phyloP scores from a whole-genome alignment of 768 basidiomycete species.

The Russula olivacea region DNA sequence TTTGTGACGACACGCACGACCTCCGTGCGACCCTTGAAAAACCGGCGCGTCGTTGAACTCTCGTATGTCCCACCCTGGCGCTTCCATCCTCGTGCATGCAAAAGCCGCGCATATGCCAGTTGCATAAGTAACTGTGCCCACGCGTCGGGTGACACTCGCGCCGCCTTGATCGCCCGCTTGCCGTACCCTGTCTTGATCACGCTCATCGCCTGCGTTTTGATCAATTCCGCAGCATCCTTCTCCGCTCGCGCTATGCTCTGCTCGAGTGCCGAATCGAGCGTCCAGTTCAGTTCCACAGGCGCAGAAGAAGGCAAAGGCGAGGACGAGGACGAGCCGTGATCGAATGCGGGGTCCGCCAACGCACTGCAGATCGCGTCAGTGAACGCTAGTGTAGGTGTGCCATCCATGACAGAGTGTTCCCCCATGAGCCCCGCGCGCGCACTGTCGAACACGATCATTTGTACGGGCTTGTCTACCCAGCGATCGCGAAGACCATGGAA shows the following conservation, averaged over 20 bases:
- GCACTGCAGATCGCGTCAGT: conserved; percentile 63
- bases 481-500: conserved; percentile 57
- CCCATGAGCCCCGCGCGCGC: conserved; percentile 82
- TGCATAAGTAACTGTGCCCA: conserved; percentile 94
- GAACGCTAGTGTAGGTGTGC: conserved; percentile 71
- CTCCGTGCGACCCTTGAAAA: conserved; percentile 87
- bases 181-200: conserved; percentile 72
- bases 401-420: conserved; percentile 90
- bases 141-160: conserved; percentile 87
- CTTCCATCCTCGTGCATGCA: conserved; percentile 35
- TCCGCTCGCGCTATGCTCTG: conserved; percentile 55
- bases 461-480: conserved; percentile 86
- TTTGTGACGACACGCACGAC: conserved; percentile 79
- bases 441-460: conserved; percentile 84
- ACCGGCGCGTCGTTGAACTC: conserved; percentile 84
- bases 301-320: conserved; percentile 23
- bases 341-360: conserved; percentile 56
- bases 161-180: conserved; percentile 78
- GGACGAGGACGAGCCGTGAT: conserved; percentile 44
- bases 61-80: conserved; percentile 84
- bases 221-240: conserved; percentile 48
- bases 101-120: conserved; percentile 72
- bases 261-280: conserved; percentile 43
- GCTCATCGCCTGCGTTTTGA: conserved; percentile 55
- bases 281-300: conserved; percentile 59